Evolutionary conservation across 164 flowering plant genomes (phyloP).

Genomic region (Vitis rotundifolia): DNA sequence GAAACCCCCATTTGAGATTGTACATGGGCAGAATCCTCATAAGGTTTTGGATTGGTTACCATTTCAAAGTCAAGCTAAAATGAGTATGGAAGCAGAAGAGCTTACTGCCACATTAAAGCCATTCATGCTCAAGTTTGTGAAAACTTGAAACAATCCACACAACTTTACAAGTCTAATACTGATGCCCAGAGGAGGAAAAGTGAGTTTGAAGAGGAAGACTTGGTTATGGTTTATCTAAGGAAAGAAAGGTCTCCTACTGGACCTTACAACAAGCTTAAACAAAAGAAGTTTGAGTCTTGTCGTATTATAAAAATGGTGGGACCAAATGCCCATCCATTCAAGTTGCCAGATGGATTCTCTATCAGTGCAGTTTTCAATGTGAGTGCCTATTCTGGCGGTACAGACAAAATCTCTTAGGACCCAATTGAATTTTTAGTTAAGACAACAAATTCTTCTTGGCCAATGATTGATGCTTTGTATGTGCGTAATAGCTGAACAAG

Average conservation of each 20-base stretch:
- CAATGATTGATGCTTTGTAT: no score
- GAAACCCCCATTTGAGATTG: neutral
- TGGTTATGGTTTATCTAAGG: conserved; percentile 5
- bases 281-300: no score
- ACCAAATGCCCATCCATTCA: no score
- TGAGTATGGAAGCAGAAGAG: conserved; percentile 8
- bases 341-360: no score
- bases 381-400: no score
- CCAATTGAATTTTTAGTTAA: no score
- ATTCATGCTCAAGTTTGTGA: neutral
- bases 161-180: neutral
- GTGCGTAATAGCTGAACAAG: no score
- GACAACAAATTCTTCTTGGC: no score
- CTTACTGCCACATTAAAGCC: neutral
- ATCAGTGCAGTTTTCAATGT: no score
- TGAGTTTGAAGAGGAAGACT: conserved; percentile 4
- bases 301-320: no score
- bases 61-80: neutral
- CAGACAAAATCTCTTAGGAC: no score
- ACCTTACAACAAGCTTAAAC: no score
- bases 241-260: neutral
- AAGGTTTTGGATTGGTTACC: neutral
- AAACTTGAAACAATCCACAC: neutral
- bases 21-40: neutral
- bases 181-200: neutral